Percentiles rank a stretch among this genome's conserved stretches.
phyloP scores from a whole-genome alignment of 129 eudicot genomes.

The Smallanthus sonchifolius region DNA sequence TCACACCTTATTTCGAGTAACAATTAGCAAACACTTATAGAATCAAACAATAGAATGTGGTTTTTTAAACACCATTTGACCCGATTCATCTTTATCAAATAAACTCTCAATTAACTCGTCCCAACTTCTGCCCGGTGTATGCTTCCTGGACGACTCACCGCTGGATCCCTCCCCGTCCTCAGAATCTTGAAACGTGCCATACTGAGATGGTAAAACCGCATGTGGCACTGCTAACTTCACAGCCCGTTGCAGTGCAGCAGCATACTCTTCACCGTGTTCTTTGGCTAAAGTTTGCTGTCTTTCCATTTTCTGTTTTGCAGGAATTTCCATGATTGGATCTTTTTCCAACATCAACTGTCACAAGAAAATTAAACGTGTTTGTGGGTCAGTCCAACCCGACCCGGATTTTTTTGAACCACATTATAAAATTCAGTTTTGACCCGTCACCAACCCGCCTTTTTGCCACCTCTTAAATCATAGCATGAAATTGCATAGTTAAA shows the following conservation, averaged over 20 bases:
- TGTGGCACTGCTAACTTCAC: slow-evolving; percentile 66
- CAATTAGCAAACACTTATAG: background rate
- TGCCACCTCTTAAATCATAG: background rate
- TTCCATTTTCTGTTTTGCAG: slow-evolving; percentile 80
- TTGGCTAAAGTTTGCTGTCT: slow-evolving; percentile 56
- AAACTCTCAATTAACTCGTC: slow-evolving; percentile 60
- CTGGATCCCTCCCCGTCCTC: slow-evolving; percentile 33
- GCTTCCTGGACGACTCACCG: slow-evolving; percentile 25
- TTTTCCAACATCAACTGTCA: slow-evolving; percentile 70
- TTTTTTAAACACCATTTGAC: slow-evolving; percentile 51
- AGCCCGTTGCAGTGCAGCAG: slow-evolving; percentile 77
- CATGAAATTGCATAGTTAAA: background rate
- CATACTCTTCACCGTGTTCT: slow-evolving; percentile 70
- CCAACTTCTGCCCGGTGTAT: slow-evolving; percentile 56
- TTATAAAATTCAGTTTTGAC: background rate
- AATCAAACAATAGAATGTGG: slow-evolving; percentile 29
- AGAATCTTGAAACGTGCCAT: slow-evolving; percentile 71
- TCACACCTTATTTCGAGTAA: background rate
- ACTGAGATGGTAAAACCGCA: slow-evolving; percentile 60
- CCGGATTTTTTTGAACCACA: background rate
- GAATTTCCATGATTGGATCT: slow-evolving; percentile 60
- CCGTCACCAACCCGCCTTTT: background rate
- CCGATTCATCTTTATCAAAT: slow-evolving; percentile 62
- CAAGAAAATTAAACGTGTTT: background rate
- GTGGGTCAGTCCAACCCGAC: background rate